Conservation (phyloP, 2,329 filamentous ascomycete genomes). For the Trichoderma atroviride region DNA sequence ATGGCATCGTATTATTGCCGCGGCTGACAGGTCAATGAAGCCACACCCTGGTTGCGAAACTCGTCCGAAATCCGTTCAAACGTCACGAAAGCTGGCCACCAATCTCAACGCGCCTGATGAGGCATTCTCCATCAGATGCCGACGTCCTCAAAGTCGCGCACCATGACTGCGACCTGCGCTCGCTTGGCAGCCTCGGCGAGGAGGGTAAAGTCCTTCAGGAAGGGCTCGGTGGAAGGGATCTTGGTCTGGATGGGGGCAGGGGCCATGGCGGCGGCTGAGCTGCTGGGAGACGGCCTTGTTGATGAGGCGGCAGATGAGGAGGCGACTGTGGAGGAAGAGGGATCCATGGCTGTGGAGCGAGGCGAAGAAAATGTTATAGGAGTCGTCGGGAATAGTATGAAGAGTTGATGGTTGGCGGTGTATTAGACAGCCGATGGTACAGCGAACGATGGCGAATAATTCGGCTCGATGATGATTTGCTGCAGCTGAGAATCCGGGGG, state of each 20-base stretch:
- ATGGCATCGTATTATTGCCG: neutral
- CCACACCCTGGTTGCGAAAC: neutral
- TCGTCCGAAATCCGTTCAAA: neutral
- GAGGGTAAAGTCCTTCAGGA: slow-evolving; percentile 80
- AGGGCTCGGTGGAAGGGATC: slow-evolving; percentile 54
- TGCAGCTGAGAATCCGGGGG: neutral
- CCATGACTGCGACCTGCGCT: slow-evolving; percentile 85
- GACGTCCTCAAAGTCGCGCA: slow-evolving; percentile 80
- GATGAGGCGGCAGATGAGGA: slow-evolving; percentile 16
- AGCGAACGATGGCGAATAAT: neutral
- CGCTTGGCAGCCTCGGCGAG: slow-evolving; percentile 91
- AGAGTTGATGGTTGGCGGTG: neutral
- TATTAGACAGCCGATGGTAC: neutral
- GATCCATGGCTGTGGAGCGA: slow-evolving; percentile 12
- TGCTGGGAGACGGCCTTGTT: slow-evolving; percentile 13
- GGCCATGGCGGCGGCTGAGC: slow-evolving; percentile 27
- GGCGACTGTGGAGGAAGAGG: neutral
- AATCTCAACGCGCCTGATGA: neutral
- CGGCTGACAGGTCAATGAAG: neutral
- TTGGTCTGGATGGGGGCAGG: slow-evolving; percentile 34
- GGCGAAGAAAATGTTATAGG: neutral
- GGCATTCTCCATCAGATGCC: slow-evolving; percentile 48
- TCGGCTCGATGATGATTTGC: neutral
- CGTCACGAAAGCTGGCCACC: neutral
- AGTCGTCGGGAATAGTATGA: neutral